phyloP scores from a whole-genome alignment of 352 stramenopile species.

The Phytophthora pini region DNA sequence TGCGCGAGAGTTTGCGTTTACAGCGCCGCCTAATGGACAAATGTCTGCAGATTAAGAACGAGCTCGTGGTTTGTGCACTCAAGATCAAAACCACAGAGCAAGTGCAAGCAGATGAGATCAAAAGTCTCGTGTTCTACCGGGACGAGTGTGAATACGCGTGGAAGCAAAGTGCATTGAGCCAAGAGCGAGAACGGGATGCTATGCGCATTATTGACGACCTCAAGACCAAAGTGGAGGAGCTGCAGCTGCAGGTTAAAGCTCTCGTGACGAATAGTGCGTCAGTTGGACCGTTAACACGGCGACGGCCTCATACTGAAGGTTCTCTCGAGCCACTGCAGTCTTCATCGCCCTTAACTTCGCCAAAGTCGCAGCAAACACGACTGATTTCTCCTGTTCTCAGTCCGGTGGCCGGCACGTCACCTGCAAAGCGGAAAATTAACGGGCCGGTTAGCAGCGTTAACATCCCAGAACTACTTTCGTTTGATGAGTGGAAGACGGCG shows the following conservation, averaged over 20 bases:
- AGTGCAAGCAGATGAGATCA: slow-evolving; percentile 74
- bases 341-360: neutral
- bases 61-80: slow-evolving; percentile 63
- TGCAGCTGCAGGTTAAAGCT: slow-evolving; percentile 61
- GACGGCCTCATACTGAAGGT: slow-evolving; percentile 12
- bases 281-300: neutral
- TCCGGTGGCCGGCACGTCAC: neutral
- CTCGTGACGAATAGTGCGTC: slow-evolving; percentile 32
- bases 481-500: slow-evolving; percentile 68
- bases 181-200: slow-evolving; percentile 66
- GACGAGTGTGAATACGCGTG: slow-evolving; percentile 79
- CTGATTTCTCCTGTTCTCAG: slow-evolving; percentile 2
- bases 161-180: slow-evolving; percentile 60
- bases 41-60: slow-evolving; percentile 75
- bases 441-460: slow-evolving; percentile 1
- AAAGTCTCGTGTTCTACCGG: slow-evolving; percentile 73
- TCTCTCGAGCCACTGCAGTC: neutral
- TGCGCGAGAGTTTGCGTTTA: slow-evolving; percentile 58
- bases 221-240: slow-evolving; percentile 59
- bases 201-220: slow-evolving; percentile 77
- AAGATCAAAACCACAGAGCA: slow-evolving; percentile 65
- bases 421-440: slow-evolving; percentile 23
- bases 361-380: slow-evolving; percentile 2
- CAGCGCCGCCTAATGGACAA: slow-evolving; percentile 73
- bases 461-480: slow-evolving; percentile 38